Evolutionary conservation across 2,329 filamentous ascomycete species (phyloP), one percentile per base, ranked within the genome.

Genomic region (Aspergillus pseudoviridinutans): DNA sequence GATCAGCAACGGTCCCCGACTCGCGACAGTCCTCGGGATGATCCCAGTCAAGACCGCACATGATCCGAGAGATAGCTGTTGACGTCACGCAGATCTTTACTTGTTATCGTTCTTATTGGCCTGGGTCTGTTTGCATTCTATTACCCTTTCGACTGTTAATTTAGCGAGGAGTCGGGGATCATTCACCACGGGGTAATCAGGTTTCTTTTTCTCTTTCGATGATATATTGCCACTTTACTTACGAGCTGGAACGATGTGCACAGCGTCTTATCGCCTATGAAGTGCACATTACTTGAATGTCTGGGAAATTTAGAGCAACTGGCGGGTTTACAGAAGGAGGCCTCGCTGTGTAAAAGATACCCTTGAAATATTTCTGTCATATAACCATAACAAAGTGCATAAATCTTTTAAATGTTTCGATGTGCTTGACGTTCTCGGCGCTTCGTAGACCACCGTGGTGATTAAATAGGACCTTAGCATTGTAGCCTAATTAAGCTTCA

Each of bases 131-230:
- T 32, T 57, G n/a, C 50, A 41, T 41, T 44, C 29, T 25, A 47
- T 55, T 49, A 53, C 32, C 14, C 14, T 47, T 50, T 32, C 17
- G 28, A 28, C 42, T 20, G 35, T 52, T 53, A 46, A 49, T 57
- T 60, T 59, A 61, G 59, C 59, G 59, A 58, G 59, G 59, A 59
- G 59, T 52, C 44, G 41, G 54, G 50, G 58, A 29, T 29, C 46
- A n/a, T 57, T 52, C 42, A 52, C 49, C 51, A 44, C 14, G 27
- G 44, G 32, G 20, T 22, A 50, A 35, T 50, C 12, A 7, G 38
- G 8, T 50, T 24, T 50, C 24, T 22, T 55, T 28, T 28, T 49
- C 25, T 29, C 12, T 50, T 47, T 20, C 20, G 27, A 28, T 17
- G 27, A 25, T 46, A 35, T 20, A 22, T 10, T 22, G 14, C 41